Percentiles rank a stretch among this genome's conserved stretches.
Conservation (phyloP, 2,329 filamentous ascomycete species). For the Arachnomyces sp. region DNA sequence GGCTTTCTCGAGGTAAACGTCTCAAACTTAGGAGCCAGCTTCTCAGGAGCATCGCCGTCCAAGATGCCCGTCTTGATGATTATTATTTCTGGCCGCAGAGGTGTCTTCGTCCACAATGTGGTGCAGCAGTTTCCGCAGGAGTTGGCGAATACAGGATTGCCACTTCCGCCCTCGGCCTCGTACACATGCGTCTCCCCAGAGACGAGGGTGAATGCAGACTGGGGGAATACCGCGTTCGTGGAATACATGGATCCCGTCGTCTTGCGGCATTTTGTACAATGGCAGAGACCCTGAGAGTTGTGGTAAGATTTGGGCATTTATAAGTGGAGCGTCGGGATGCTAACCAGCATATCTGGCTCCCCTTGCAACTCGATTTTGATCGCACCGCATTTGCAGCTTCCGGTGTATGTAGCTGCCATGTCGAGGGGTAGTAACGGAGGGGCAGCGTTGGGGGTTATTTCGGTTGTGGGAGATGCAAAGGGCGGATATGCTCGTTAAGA, state of each 20-base stretch:
- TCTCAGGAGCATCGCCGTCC: slow-evolving; percentile 14
- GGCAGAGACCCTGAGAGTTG: slow-evolving; percentile 14
- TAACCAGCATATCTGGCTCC: slow-evolving; percentile 16
- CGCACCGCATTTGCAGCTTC: slow-evolving; percentile 17
- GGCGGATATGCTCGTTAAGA: too few species aligned
- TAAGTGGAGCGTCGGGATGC: background rate
- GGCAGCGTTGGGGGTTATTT: too few species aligned
- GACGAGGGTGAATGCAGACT: slow-evolving; percentile 12
- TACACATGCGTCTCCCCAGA: slow-evolving; percentile 14
- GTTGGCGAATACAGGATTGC: slow-evolving; percentile 13
- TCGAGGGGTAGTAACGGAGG: too few species aligned
- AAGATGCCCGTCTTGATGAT: slow-evolving; percentile 17
- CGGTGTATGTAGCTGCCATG: slow-evolving; percentile 4
- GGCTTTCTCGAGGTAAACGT: slow-evolving; percentile 12
- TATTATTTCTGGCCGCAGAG: slow-evolving; percentile 12
- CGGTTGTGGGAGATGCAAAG: too few species aligned
- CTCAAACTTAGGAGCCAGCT: slow-evolving; percentile 14
- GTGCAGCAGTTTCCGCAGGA: slow-evolving; percentile 17
- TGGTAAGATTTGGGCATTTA: background rate
- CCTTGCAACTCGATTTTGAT: slow-evolving; percentile 17
- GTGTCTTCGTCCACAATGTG: slow-evolving; percentile 15
- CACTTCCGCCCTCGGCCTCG: slow-evolving; percentile 13
- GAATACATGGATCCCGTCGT: slow-evolving; percentile 15
- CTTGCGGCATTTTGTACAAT: slow-evolving; percentile 19
- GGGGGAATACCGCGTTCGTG: slow-evolving; percentile 16